Percentiles rank a stretch among this genome's conserved stretches.
These are phyloP conservation scores for Plasmodium malariae DNA, from an alignment of 169 alveolate species.

Conservation along the genomic window DNA sequence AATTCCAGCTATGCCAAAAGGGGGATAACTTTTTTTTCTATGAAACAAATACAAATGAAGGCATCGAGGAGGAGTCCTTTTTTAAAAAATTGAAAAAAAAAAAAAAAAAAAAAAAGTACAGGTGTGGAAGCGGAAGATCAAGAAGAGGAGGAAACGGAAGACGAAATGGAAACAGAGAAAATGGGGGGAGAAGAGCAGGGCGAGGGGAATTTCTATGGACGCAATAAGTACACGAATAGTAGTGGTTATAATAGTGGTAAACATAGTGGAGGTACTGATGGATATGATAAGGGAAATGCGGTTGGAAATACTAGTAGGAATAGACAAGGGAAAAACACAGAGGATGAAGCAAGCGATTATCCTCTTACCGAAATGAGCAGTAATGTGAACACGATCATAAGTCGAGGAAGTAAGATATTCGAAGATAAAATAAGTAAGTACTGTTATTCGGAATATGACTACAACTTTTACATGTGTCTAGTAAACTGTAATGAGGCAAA, in stretches of 20 bases:
- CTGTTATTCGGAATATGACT: conserved; percentile 47
- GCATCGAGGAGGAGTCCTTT: conserved; percentile 19
- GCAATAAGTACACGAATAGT: no score
- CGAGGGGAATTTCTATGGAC: background rate
- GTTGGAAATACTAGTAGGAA: background rate
- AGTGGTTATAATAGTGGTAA: no score
- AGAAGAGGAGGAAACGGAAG: background rate
- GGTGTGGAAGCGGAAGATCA: background rate
- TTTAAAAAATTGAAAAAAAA: conserved; percentile 17
- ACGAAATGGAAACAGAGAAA: background rate
- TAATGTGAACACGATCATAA: conserved; percentile 53
- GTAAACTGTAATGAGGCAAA: conserved; percentile 69
- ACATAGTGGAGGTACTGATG: no score
- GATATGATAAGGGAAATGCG: background rate
- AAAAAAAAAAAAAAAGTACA: background rate
- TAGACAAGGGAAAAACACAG: background rate
- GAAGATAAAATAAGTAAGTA: conserved; percentile 68
- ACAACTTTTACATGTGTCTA: conserved; percentile 65
- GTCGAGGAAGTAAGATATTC: conserved; percentile 70
- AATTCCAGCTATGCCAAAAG: conserved; percentile 65
- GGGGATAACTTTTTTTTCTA: conserved; percentile 79
- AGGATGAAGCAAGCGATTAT: background rate
- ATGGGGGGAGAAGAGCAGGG: background rate
- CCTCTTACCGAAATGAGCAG: conserved; percentile 24
- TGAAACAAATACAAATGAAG: conserved; percentile 32